These are phyloP conservation scores for Talaromyces pinophilus DNA, from an alignment of 2,329 filamentous ascomycete species.

Conservation along the genomic window DNA sequence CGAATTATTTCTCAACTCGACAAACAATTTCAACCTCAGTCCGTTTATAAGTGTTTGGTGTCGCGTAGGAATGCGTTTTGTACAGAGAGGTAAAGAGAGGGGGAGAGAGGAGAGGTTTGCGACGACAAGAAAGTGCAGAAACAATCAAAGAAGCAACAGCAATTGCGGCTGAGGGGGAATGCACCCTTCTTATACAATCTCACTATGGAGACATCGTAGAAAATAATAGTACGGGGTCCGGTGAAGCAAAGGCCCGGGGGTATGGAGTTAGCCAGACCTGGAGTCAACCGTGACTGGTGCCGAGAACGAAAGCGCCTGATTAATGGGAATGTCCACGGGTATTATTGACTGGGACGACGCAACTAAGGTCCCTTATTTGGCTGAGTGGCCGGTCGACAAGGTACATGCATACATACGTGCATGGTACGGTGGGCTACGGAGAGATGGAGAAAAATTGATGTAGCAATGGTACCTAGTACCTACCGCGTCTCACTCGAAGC, in stretches of 20 bases:
- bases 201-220: background rate
- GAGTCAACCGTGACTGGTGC: background rate
- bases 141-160: background rate
- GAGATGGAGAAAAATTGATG: constrained; percentile 6
- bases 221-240: background rate
- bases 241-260: background rate
- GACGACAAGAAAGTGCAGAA: background rate
- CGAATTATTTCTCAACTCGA: background rate
- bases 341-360: background rate
- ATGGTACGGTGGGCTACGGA: background rate
- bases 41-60: background rate
- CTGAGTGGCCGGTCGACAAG: background rate
- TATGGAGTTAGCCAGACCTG: background rate
- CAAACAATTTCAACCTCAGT: background rate
- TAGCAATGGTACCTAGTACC: background rate
- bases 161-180: background rate
- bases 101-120: background rate
- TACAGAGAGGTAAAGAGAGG: background rate
- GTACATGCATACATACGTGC: background rate
- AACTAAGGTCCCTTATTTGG: background rate
- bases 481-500: background rate
- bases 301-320: background rate
- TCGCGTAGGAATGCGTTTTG: background rate
- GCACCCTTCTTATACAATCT: constrained; percentile 5
- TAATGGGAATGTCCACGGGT: background rate